These are phyloP conservation scores for Angomonas ambiguus DNA, from an alignment of 208 protist species.

Conservation along the genomic window DNA sequence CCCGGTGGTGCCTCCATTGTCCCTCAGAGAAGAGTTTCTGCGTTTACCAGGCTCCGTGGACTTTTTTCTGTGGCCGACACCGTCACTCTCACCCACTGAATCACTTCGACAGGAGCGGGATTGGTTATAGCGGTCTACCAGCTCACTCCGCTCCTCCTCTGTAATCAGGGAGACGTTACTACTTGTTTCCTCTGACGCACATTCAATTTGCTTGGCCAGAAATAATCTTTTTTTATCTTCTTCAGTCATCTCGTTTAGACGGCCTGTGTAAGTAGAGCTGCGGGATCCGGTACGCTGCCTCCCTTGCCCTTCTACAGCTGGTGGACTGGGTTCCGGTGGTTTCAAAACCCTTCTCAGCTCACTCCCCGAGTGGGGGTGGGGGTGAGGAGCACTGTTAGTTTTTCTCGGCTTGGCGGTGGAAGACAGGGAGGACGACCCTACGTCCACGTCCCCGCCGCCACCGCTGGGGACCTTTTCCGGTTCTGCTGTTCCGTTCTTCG, in stretches of 20 bases:
- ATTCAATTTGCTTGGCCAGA: not conserved
- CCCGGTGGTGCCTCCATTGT: not conserved
- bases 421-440: not conserved
- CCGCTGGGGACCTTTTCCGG: not conserved
- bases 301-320: not conserved
- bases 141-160: not conserved
- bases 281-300: not conserved
- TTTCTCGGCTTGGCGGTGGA: not conserved
- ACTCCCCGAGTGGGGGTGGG: not conserved
- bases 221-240: not conserved
- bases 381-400: not conserved
- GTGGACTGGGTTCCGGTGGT: not conserved
- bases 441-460: too few relatives aligned
- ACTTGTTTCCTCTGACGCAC: not conserved
- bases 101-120: not conserved
- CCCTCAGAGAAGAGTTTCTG: not conserved
- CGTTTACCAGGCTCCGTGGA: not conserved
- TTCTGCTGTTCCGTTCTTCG: not conserved
- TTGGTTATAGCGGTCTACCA: not conserved
- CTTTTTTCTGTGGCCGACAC: not conserved
- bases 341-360: not conserved
- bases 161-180: not conserved
- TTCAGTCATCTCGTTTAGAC: not conserved
- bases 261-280: not conserved
- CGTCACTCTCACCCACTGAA: not conserved